Evolutionary conservation across 78 protist species (phyloP).

Genomic region (Trichosphaerium sp.): DNA sequence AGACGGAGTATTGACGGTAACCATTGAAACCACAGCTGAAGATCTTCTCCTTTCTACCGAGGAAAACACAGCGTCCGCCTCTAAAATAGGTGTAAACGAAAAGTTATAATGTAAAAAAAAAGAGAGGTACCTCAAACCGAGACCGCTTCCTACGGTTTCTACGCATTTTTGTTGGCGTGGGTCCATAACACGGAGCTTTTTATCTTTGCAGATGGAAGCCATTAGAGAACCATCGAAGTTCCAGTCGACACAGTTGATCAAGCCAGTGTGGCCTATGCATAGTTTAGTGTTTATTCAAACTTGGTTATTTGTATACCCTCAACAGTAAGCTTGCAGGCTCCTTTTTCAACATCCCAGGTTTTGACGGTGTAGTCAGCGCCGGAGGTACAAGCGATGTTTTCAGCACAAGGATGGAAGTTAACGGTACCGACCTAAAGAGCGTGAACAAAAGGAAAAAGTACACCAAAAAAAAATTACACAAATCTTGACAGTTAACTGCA

Average conservation of each 20-base stretch:
- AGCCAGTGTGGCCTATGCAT: slow-evolving; percentile 60
- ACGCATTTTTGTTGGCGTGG: slow-evolving; percentile 57
- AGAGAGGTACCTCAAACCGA: no score
- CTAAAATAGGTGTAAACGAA: slow-evolving; percentile 34
- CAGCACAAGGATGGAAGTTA: slow-evolving; percentile 82
- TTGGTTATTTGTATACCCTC: no score
- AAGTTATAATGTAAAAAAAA: neutral
- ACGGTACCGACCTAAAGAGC: slow-evolving; percentile 71
- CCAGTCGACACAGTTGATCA: slow-evolving; percentile 68
- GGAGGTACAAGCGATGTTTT: slow-evolving; percentile 73
- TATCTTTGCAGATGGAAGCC: slow-evolving; percentile 81
- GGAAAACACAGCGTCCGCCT: slow-evolving; percentile 63
- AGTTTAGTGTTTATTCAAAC: no score
- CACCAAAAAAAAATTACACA: no score
- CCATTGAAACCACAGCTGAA: slow-evolving; percentile 80
- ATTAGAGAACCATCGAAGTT: slow-evolving; percentile 74
- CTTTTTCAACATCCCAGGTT: slow-evolving; percentile 87
- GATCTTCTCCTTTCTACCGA: slow-evolving; percentile 54
- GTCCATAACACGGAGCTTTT: slow-evolving; percentile 81
- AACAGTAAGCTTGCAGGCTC: slow-evolving; percentile 6
- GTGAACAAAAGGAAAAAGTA: no score
- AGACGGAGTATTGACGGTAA: slow-evolving; percentile 73
- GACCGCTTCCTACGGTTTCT: slow-evolving; percentile 5
- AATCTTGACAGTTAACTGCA: no score
- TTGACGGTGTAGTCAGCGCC: slow-evolving; percentile 70